Evolutionary conservation across 108 stramenopile species (phyloP).

Genomic region (Skeletonema menzelii): DNA sequence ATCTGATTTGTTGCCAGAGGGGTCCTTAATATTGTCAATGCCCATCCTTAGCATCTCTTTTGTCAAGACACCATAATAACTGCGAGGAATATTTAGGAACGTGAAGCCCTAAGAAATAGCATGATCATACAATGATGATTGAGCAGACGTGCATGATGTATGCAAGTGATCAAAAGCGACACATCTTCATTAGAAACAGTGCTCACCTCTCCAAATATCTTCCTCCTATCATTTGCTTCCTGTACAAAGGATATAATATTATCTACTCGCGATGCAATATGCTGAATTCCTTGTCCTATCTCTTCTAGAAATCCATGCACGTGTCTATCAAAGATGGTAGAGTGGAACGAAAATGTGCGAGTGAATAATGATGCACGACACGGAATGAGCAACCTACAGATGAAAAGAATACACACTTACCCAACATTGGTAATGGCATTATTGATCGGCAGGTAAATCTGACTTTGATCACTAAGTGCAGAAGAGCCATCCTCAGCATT

Average conservation of each 20-base stretch:
- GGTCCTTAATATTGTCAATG: neutral
- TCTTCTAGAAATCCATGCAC: conserved; percentile 87
- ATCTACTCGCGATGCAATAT: conserved; percentile 83
- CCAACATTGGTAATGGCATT: conserved; percentile 87
- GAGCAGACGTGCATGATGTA: neutral
- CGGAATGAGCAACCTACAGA: neutral
- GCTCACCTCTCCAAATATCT: conserved; percentile 69
- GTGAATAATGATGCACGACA: neutral
- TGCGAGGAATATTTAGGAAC: conserved; percentile 82
- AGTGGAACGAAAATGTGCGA: conserved; percentile 4
- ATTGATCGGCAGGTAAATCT: conserved; percentile 90
- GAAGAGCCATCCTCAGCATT: conserved; percentile 37
- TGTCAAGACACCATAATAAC: conserved; percentile 83
- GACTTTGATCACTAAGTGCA: conserved; percentile 77
- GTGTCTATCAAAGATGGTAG: conserved; percentile 42
- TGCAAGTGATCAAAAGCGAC: conserved; percentile 8
- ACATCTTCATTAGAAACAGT: neutral
- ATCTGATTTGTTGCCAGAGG: conserved; percentile 12
- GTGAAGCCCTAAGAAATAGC: conserved; percentile 63
- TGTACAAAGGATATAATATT: conserved; percentile 81
- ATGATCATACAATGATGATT: neutral
- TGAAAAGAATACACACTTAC: conserved; percentile 25
- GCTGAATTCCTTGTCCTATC: conserved; percentile 89
- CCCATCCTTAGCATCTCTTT: conserved; percentile 33
- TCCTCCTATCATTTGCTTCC: conserved; percentile 71